Evolutionary conservation across 306 rosid genomes (phyloP), one percentile per base, ranked within the genome.

Genomic region (Cicer cuneatum): DNA sequence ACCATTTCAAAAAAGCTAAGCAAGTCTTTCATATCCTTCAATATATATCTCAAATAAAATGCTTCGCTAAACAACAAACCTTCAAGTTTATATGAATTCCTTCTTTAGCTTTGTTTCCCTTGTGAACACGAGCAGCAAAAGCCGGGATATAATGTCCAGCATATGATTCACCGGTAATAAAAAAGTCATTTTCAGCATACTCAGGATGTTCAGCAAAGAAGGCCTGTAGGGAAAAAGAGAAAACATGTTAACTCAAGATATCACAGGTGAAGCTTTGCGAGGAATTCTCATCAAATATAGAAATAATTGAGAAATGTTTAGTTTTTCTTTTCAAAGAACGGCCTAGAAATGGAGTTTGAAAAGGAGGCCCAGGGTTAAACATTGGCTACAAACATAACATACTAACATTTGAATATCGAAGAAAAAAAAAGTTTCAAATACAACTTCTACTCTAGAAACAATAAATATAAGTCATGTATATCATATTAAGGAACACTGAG

Each of bases 141-240:
- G 99, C 99, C 38, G 99, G 99, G 83, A 94, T 94, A 53, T 94
- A 94, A 83, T 94, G 99, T 59, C 99, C 99, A 10, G 99, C 97
- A 86, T 94, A 94, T 59, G 99, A 94, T 72, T 94, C 99, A 40
- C 97, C 99, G 19, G 99, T 94, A 70, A 94, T 94, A 81, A 78
- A 94, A 45, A 94, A 92, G 79, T 94, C 96, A 83, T 94, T 91
- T 51, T 79, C 43, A 57, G 88, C 95, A 81, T 83, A 87, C 70
- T 92, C 80, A 7, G 97, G 97, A 78, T 94, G 97, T 78, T 83
- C 92, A 6, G 79, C 81, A 72, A 94, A 90, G 90, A 94, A 94
- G 47, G 95, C 95, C 99, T 92, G 82, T 10, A 8, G 11, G 35
- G 35, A 38, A 43, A 43, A 69, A 45, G 47, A 59, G 43, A 83